A percentile compares a stretch with the other conserved stretches of the same genome.
phyloP scores from a whole-genome alignment of 78 protist genomes.

The Dictyostelium capitatum region DNA sequence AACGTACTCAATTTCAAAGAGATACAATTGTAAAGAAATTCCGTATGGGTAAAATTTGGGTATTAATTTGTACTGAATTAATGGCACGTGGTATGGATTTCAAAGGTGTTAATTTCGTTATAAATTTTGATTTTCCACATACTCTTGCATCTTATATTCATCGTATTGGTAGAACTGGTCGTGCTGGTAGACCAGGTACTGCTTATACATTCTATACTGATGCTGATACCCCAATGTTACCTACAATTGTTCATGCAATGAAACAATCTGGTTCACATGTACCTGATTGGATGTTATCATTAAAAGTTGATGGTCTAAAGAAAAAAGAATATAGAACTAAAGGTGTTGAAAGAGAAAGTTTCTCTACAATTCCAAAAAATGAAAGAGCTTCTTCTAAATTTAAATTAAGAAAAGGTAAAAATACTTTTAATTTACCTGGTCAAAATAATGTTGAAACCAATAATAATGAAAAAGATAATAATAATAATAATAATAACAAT shows the following conservation, averaged over 20 bases:
- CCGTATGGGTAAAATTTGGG: conserved; percentile 93
- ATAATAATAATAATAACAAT: conserved; percentile 12
- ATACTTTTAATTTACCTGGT: background rate
- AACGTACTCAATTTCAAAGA: conserved; percentile 88
- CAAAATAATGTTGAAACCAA: background rate
- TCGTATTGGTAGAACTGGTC: conserved; percentile 96
- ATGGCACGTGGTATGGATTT: conserved; percentile 99
- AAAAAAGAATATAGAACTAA: conserved; percentile 9
- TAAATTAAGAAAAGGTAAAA: conserved; percentile 7
- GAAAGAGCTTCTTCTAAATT: conserved; percentile 36
- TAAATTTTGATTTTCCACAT: conserved; percentile 97
- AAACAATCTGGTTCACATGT: conserved; percentile 90
- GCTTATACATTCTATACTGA: conserved; percentile 95
- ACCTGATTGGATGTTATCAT: conserved; percentile 90
- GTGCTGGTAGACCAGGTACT: conserved; percentile 93
- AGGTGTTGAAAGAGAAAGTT: conserved; percentile 53
- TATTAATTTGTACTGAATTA: conserved; percentile 96
- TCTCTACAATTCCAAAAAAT: conserved; percentile 51
- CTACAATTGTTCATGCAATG: conserved; percentile 88
- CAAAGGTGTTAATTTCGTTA: conserved; percentile 90
- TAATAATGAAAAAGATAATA: conserved; percentile 11
- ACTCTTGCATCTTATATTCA: conserved; percentile 84
- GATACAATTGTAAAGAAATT: conserved; percentile 87
- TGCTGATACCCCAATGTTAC: conserved; percentile 78
- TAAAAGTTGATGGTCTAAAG: conserved; percentile 51